Base-by-base conservation (phyloP, 371 early-diverging fungal genomes). In the Haplosporangium sp. region DNA sequence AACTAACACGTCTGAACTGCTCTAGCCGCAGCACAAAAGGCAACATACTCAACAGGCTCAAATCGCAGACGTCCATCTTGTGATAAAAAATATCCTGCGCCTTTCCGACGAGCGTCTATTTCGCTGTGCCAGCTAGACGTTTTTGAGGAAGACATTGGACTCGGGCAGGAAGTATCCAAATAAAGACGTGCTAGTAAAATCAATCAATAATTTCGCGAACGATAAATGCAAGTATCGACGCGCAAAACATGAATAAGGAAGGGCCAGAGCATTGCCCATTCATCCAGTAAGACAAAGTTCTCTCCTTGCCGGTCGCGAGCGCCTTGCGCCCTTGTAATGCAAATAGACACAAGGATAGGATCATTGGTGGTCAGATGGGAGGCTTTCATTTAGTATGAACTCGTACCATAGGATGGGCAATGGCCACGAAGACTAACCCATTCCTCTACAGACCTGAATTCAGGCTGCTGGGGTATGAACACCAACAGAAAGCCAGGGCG, bases 271-370 rank as follows among this genome's bases (percentile, higher is more conserved):
- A 43, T 43, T 43, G 7, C 18, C 48, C 48, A 14, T 5, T 16
- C 10, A 48, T 8, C 48, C 48, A 48, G 16, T 51, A 51, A 10
- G 40, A 11, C 37, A 14, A 5, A 11, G 50, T 37, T 51, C 61
- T 61, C 52, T 51, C 41, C 61, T 61, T 61, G 51, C 61, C 61
- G 52, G 61, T 61, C 61, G 60, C 60, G 8, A 48, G 18, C 48
- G 48, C 48, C 16, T 48, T 8, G n/a, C 20, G 48, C 20, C 48
- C n/a, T 9, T 48, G 37, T n/a, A 48, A 38, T 38, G 50, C 37
- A 16, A 21, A 21, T 18, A n/a, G n/a, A 50, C 50, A 36, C 36
- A 23, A 37, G 29, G 50, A 37, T 50, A 50, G 37, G 60, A 59
- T 59, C 60, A 59, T 21, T 48, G 50, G 60, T 36, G 60, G 60